Evolutionary conservation across 345 rosid species (phyloP).

Genomic region (Iberis pinnata): DNA sequence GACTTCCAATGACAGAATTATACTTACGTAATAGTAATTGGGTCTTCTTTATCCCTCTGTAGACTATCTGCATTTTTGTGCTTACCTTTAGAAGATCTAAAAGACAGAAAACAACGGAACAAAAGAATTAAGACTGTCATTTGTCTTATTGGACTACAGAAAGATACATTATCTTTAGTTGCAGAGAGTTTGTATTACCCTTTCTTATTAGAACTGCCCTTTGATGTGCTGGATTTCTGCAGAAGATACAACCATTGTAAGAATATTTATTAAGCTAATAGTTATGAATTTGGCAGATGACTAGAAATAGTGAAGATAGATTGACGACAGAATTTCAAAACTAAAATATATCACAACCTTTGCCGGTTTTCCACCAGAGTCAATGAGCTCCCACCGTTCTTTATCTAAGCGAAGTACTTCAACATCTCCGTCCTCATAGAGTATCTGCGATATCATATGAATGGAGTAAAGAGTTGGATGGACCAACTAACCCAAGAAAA

Average conservation of each 20-base stretch:
- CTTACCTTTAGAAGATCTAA: slow-evolving; percentile 54
- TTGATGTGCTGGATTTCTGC: slow-evolving; percentile 53
- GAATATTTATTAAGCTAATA: slow-evolving; percentile 9
- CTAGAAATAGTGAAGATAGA: slow-evolving; percentile 14
- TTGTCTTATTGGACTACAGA: slow-evolving; percentile 9
- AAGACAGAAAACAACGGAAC: slow-evolving; percentile 18
- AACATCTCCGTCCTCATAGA: slow-evolving; percentile 91
- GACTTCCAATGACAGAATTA: slow-evolving; percentile 15
- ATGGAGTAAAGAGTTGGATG: neutral
- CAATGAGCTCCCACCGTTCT: slow-evolving; percentile 84
- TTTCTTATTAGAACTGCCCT: slow-evolving; percentile 38
- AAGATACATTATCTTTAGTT: neutral
- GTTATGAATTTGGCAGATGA: neutral
- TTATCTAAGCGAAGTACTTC: slow-evolving; percentile 80
- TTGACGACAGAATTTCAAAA: slow-evolving; percentile 17
- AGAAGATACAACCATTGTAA: slow-evolving; percentile 20
- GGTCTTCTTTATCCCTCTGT: slow-evolving; percentile 38
- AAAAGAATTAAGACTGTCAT: neutral
- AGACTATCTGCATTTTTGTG: slow-evolving; percentile 32
- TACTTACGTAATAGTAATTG: slow-evolving; percentile 51
- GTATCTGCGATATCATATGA: slow-evolving; percentile 41
- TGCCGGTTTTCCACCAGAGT: slow-evolving; percentile 47
- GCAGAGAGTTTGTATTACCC: slow-evolving; percentile 34
- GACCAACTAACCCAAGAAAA: slow-evolving; percentile 11
- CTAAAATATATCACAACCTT: slow-evolving; percentile 42